These are phyloP conservation scores for Aspergillus felis DNA, from an alignment of 2,329 filamentous ascomycete genomes.

Conservation along the genomic window DNA sequence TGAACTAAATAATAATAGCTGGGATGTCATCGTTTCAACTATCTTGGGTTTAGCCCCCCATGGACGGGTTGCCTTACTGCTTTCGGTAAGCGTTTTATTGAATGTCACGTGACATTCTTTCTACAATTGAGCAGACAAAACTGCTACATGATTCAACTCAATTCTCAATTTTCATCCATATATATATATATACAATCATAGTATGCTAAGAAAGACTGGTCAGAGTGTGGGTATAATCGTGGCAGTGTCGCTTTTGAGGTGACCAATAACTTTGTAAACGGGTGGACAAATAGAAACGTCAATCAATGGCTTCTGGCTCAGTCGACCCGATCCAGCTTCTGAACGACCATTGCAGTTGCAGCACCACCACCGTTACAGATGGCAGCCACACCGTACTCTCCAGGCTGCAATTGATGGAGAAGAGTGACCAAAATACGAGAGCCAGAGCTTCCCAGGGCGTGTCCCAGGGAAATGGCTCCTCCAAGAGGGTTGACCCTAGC, in stretches of 20 bases:
- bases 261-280: neutral
- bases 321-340: constrained; percentile 62
- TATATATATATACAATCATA: neutral
- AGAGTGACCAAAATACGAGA: constrained; percentile 86
- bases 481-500: constrained; percentile 84
- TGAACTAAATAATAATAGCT: neutral
- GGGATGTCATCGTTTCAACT: neutral
- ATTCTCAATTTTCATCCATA: neutral
- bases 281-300: neutral
- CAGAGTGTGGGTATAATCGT: constrained; percentile 3
- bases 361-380: constrained; percentile 97
- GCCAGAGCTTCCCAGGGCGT: constrained; percentile 89
- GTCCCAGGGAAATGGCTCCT: constrained; percentile 86
- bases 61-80: neutral
- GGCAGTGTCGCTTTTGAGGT: neutral
- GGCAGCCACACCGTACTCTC: constrained; percentile 90
- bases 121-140: neutral
- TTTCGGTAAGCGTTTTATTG: neutral
- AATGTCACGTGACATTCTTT: neutral
- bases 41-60: neutral
- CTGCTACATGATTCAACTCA: neutral
- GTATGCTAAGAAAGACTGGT: neutral
- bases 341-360: constrained; percentile 85
- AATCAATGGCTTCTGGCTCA: constrained; percentile 15
- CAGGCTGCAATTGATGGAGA: constrained; percentile 84